Conservation (phyloP, 352 stramenopile genomes). For the Hyaloperonospora arabidopsidis region DNA sequence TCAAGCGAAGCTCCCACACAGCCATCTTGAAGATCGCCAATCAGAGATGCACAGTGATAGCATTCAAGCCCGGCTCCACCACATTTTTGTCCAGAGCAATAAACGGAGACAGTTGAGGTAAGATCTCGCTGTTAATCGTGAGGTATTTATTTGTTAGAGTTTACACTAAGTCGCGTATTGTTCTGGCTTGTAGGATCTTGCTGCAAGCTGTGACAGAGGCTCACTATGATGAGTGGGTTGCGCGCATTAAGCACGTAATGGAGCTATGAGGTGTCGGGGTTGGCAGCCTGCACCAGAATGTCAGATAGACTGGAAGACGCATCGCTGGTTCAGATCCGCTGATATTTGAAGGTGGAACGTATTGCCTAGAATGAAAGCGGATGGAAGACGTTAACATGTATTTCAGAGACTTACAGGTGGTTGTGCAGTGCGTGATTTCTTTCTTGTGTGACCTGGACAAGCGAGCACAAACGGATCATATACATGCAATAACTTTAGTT, state of each 20-base stretch:
- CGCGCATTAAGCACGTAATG: conserved; percentile 38
- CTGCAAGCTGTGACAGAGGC: conserved; percentile 52
- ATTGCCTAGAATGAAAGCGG: no score
- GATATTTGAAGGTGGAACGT: no score
- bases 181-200: conserved; percentile 29
- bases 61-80: conserved; percentile 28
- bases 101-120: conserved; percentile 40
- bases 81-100: conserved; percentile 38
- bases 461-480: no score
- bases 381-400: no score
- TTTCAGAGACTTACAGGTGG: no score
- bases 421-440: no score
- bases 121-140: not conserved
- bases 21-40: conserved; percentile 18
- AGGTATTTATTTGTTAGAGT: not conserved
- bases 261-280: conserved; percentile 12
- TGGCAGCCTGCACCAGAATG: no score
- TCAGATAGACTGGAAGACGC: no score
- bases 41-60: conserved; percentile 15
- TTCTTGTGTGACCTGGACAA: no score
- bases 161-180: conserved; percentile 3
- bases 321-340: no score
- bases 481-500: no score
- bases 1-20: conserved; percentile 46
- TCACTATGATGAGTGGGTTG: conserved; percentile 39